A percentile compares a stretch with the other conserved stretches of the same genome.
Conservation (phyloP, 768 basidiomycete species). For the Russula sp. region DNA sequence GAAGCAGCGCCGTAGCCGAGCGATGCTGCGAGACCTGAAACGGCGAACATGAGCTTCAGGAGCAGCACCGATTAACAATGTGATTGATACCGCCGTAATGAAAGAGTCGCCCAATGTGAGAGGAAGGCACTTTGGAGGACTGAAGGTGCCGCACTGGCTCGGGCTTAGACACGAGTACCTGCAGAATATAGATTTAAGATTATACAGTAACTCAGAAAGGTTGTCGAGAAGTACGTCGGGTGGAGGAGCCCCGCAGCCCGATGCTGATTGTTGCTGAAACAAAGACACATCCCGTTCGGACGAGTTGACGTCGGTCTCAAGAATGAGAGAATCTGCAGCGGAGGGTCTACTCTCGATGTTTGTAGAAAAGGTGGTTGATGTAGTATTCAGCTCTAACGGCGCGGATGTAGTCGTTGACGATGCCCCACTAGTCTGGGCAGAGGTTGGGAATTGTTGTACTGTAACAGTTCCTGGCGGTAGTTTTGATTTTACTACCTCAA, state of each 20-base stretch:
- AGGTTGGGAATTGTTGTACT: background rate
- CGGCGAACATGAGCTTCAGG: background rate
- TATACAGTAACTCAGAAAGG: background rate
- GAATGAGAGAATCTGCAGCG: background rate
- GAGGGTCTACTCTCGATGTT: background rate
- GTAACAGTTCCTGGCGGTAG: background rate
- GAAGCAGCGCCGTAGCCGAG: slow-evolving; percentile 85
- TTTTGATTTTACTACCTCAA: background rate
- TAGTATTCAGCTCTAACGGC: background rate
- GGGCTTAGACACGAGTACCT: background rate
- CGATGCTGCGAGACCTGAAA: slow-evolving; percentile 81
- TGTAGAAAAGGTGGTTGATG: background rate
- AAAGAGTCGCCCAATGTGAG: slow-evolving; percentile 80
- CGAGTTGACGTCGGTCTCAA: background rate
- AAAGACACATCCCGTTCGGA: background rate
- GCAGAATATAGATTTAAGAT: background rate
- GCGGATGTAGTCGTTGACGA: background rate
- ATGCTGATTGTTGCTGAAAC: background rate
- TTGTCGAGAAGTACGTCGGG: slow-evolving; percentile 20
- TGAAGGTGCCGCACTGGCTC: slow-evolving; percentile 44
- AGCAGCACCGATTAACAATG: background rate
- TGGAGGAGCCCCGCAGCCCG: slow-evolving; percentile 8
- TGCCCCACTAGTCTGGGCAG: background rate
- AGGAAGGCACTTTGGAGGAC: slow-evolving; percentile 88
- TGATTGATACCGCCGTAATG: slow-evolving; percentile 77